Conservation (phyloP, 2,329 filamentous ascomycete species). For the Colletotrichum lupini region DNA sequence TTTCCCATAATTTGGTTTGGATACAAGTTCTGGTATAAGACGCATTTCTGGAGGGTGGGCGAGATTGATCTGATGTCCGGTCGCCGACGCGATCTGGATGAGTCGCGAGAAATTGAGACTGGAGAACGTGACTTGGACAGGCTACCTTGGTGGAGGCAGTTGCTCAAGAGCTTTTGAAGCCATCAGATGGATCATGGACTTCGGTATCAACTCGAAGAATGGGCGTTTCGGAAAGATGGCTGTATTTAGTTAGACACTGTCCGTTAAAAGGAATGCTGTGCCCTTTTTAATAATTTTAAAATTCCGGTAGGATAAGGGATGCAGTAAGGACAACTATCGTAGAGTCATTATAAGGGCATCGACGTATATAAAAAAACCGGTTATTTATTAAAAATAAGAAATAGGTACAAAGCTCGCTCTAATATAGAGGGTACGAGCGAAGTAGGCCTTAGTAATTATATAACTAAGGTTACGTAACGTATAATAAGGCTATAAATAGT, state of each 20-base stretch:
- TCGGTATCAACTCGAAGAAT: background rate
- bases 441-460: too few species aligned
- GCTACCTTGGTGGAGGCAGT: constrained; percentile 54
- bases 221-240: background rate
- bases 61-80: constrained; percentile 69
- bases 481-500: too few species aligned
- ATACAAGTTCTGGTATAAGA: constrained; percentile 67
- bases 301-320: background rate
- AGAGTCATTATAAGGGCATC: too few species aligned
- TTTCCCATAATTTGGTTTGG: constrained; percentile 67
- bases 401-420: too few species aligned
- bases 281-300: background rate
- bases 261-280: background rate
- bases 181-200: background rate
- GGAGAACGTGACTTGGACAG: constrained; percentile 39
- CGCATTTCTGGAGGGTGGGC: constrained; percentile 58
- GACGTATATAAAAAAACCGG: too few species aligned
- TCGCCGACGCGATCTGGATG: constrained; percentile 65
- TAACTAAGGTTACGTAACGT: too few species aligned
- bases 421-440: too few species aligned
- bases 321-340: background rate
- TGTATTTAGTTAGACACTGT: background rate
- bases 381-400: too few species aligned
- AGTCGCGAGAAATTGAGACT: constrained; percentile 47
- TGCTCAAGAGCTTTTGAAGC: constrained; percentile 55